These are phyloP conservation scores for Fraxinus velutina DNA, from an alignment of 305 asterid genomes.

Conservation along the genomic window DNA sequence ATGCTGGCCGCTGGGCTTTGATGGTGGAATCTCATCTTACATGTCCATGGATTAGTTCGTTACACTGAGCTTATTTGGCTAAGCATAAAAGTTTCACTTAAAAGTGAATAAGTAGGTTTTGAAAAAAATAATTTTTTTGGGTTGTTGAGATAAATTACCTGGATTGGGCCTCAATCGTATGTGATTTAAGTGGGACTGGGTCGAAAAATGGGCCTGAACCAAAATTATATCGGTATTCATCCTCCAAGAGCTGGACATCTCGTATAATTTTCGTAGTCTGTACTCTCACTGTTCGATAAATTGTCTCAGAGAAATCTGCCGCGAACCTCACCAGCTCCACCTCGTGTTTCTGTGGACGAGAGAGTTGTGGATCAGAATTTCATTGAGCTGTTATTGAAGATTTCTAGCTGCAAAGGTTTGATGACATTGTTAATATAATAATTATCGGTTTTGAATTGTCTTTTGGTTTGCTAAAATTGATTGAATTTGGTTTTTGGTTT, in stretches of 20 bases:
- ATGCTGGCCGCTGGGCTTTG: neutral
- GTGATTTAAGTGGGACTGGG: too few relatives aligned
- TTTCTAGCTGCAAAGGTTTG: slow-evolving; percentile 76
- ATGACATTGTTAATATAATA: neutral
- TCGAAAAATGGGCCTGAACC: neutral
- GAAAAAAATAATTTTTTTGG: too few relatives aligned
- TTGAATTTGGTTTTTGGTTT: neutral
- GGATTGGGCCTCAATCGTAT: too few relatives aligned
- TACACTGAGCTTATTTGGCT: too few relatives aligned
- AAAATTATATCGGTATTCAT: neutral
- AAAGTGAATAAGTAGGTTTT: too few relatives aligned
- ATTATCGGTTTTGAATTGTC: neutral
- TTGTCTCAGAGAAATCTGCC: slow-evolving; percentile 19
- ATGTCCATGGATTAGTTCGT: too few relatives aligned
- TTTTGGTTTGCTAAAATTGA: neutral
- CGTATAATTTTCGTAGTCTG: neutral
- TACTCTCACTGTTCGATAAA: slow-evolving; percentile 34
- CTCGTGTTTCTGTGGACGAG: slow-evolving; percentile 63
- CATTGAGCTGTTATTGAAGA: slow-evolving; percentile 63
- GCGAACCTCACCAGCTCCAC: neutral
- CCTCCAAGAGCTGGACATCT: neutral
- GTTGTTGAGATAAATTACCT: too few relatives aligned
- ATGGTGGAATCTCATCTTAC: too few relatives aligned
- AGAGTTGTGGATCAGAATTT: slow-evolving; percentile 70
- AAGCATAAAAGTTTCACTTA: too few relatives aligned